Evolutionary conservation across 768 basidiomycete species (phyloP).

Genomic region (Rhodocollybia butyracea): DNA sequence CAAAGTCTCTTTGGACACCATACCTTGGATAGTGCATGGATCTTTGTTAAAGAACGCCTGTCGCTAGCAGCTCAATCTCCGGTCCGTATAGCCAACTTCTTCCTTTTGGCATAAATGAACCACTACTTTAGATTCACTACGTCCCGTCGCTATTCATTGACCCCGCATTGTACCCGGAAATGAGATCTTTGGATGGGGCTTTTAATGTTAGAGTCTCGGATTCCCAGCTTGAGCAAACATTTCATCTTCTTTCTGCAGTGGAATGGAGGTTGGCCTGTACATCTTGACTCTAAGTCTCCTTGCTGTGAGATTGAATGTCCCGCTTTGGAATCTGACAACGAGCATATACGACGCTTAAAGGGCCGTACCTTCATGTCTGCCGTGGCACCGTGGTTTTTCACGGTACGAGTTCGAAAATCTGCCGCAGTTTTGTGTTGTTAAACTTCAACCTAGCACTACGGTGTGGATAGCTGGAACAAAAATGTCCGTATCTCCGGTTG

Average conservation of each 20-base stretch:
- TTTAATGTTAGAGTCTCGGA: conserved; percentile 29
- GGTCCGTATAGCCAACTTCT: conserved; percentile 20
- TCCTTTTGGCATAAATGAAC: neutral
- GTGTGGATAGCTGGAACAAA: conserved; percentile 41
- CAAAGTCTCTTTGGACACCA: conserved; percentile 42
- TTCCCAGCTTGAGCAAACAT: neutral
- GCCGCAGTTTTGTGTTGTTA: neutral
- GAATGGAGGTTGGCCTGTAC: conserved; percentile 40
- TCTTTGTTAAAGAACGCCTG: conserved; percentile 13
- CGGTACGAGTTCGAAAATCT: conserved; percentile 16
- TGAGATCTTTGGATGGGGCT: conserved; percentile 42
- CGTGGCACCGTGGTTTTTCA: conserved; percentile 59
- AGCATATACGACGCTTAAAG: conserved; percentile 13
- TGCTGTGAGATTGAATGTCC: conserved; percentile 18
- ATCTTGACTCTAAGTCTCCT: conserved; percentile 16
- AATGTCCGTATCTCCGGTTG: conserved; percentile 19
- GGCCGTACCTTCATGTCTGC: conserved; percentile 23
- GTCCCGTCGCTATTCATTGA: conserved; percentile 52
- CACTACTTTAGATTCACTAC: conserved; percentile 35
- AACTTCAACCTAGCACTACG: conserved; percentile 33
- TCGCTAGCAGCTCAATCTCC: conserved; percentile 6
- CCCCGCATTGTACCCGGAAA: conserved; percentile 33
- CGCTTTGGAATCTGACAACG: conserved; percentile 18
- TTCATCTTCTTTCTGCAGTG: conserved; percentile 23
- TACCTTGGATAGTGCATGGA: conserved; percentile 34